These are phyloP conservation scores for Cryptococcus maquisensis DNA, from an alignment of 1,284 basidiomycete species.

Conservation along the genomic window DNA sequence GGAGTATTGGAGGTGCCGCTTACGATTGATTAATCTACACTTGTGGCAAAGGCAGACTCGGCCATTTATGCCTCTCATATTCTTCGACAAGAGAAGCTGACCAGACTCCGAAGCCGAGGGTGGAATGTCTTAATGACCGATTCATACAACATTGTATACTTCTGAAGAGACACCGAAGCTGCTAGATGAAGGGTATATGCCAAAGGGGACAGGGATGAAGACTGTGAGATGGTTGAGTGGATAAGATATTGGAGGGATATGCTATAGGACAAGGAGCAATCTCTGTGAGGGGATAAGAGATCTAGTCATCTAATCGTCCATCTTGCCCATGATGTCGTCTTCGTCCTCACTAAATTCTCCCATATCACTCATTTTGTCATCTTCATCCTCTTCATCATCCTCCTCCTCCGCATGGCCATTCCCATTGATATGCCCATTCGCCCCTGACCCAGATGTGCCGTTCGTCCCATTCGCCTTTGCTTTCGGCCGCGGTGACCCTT, in stretches of 20 bases:
- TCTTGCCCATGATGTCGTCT: conserved; percentile 40
- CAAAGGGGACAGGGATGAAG: too few relatives aligned
- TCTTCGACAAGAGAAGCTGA: background rate
- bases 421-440: conserved; percentile 18
- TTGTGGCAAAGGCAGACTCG: too few relatives aligned
- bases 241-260: too few relatives aligned
- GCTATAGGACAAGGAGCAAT: background rate
- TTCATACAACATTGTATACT: background rate
- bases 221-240: too few relatives aligned
- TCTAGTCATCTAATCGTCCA: conserved; percentile 31
- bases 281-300: background rate
- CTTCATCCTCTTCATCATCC: conserved; percentile 58
- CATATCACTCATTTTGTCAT: conserved; percentile 88
- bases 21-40: too few relatives aligned
- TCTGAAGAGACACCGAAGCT: background rate
- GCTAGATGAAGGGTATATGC: too few relatives aligned
- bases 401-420: conserved; percentile 54
- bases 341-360: conserved; percentile 65
- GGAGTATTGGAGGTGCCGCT: too few relatives aligned
- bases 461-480: conserved; percentile 5
- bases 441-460: conserved; percentile 8
- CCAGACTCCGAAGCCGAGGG: background rate
- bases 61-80: too few relatives aligned
- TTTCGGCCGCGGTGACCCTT: conserved; percentile 5
- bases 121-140: background rate